These are phyloP conservation scores for Trichoderma harzianum DNA, from an alignment of 2,329 filamentous ascomycete genomes.

Conservation along the genomic window DNA sequence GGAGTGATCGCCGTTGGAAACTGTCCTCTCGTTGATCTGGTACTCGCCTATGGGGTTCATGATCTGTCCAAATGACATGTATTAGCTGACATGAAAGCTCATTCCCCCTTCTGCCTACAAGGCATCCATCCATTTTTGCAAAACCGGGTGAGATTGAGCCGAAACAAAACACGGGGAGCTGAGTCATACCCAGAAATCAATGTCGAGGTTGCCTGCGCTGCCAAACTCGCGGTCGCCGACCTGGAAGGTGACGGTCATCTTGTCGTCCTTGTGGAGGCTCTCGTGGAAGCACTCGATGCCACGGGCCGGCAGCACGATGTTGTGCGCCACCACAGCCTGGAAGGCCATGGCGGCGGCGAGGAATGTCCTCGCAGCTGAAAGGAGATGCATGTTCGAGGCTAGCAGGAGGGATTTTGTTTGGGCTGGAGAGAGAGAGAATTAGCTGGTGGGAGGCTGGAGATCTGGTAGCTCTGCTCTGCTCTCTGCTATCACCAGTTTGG, in stretches of 20 bases:
- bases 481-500: background rate
- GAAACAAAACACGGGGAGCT: background rate
- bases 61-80: constrained; percentile 51
- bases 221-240: constrained; percentile 96
- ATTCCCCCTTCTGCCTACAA: constrained; percentile 10
- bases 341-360: constrained; percentile 40
- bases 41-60: constrained; percentile 72
- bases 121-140: background rate
- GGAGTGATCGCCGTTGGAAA: constrained; percentile 89
- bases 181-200: constrained; percentile 89
- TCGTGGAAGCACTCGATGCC: constrained; percentile 98
- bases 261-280: constrained; percentile 84
- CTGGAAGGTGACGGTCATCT: constrained; percentile 98
- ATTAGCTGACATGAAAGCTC: background rate
- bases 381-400: constrained; percentile 28
- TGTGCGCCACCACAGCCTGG: constrained; percentile 74
- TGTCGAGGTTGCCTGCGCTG: constrained; percentile 86
- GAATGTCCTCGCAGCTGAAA: constrained; percentile 41
- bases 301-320: constrained; percentile 91
- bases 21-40: constrained; percentile 73
- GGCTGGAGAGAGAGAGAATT: background rate
- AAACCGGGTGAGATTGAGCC: background rate
- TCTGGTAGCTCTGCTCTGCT: background rate
- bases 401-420: background rate
- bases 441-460: background rate